Evolutionary conservation across 2,329 filamentous ascomycete genomes (phyloP).

Genomic region (Corynespora cassiicola): DNA sequence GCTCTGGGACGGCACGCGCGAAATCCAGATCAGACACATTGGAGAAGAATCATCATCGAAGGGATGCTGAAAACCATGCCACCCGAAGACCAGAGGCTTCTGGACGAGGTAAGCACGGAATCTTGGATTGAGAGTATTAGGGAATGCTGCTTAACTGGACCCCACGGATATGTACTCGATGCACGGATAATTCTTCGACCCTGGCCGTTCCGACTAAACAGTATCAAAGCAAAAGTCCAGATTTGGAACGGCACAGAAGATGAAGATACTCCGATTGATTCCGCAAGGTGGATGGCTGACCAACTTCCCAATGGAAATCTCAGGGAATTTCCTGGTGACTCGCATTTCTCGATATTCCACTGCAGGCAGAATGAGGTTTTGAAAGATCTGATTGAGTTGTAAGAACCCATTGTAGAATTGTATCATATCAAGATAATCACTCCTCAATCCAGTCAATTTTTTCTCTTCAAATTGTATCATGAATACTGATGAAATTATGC

Average conservation of each 20-base stretch:
- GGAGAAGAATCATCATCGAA: conserved; percentile 3
- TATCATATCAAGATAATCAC: too few species aligned
- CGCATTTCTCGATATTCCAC: conserved; percentile 4
- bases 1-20: conserved; percentile 3
- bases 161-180: conserved; percentile 8
- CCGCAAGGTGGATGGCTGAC: conserved; percentile 13
- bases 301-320: conserved; percentile 1
- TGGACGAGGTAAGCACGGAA: background rate
- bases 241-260: conserved; percentile 12
- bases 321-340: conserved; percentile 6
- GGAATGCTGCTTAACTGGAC: conserved; percentile 1
- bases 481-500: too few species aligned
- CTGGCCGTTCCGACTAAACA: conserved; percentile 12
- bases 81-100: conserved; percentile 1
- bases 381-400: conserved; percentile 5
- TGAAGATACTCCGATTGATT: conserved; percentile 8
- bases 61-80: conserved; percentile 3
- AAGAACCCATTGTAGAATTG: too few species aligned
- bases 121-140: background rate
- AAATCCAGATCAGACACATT: conserved; percentile 4
- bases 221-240: conserved; percentile 7
- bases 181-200: conserved; percentile 6
- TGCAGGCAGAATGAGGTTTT: conserved; percentile 2
- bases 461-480: too few species aligned
- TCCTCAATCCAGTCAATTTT: too few species aligned